Conservation (phyloP, 2,329 filamentous ascomycete species). For the Hypomyces rosellus region DNA sequence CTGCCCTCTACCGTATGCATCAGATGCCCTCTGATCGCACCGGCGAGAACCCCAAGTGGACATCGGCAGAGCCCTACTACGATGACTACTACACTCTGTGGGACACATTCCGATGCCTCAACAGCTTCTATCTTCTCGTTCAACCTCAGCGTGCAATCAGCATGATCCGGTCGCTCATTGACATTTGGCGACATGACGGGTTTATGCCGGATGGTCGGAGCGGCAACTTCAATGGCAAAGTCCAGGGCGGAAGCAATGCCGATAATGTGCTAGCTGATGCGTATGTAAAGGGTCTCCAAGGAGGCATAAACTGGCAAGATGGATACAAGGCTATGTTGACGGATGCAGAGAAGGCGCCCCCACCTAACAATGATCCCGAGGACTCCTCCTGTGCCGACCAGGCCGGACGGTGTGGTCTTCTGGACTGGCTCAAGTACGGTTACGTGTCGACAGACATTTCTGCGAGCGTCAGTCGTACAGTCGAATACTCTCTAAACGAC, state of each 20-base stretch:
- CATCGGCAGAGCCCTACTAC: conserved; percentile 49
- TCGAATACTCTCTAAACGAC: conserved; percentile 54
- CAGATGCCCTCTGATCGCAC: conserved; percentile 55
- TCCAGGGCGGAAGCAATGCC: conserved; percentile 53
- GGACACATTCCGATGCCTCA: conserved; percentile 44
- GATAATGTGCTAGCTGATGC: conserved; percentile 57
- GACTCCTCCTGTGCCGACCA: conserved; percentile 44
- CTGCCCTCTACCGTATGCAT: conserved; percentile 54
- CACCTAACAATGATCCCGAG: conserved; percentile 41
- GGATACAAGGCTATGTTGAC: conserved; percentile 48
- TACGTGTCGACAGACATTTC: conserved; percentile 50
- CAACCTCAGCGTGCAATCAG: conserved; percentile 3
- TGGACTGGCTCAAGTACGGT: conserved; percentile 51
- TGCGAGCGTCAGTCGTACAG: conserved; percentile 46
- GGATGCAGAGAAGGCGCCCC: conserved; percentile 48
- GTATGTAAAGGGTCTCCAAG: conserved; percentile 42
- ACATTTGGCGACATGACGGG: conserved; percentile 50
- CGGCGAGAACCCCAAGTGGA: conserved; percentile 53
- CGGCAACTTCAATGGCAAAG: conserved; percentile 50
- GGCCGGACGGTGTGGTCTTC: conserved; percentile 51
- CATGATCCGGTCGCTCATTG: conserved; percentile 45
- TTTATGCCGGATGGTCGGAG: conserved; percentile 49
- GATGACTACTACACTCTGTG: conserved; percentile 56
- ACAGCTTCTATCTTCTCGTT: conserved; percentile 9
- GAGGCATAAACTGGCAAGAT: conserved; percentile 48